These are phyloP conservation scores for Pleoardoris graminearum DNA, from an alignment of 2,329 filamentous ascomycete genomes.

Conservation along the genomic window DNA sequence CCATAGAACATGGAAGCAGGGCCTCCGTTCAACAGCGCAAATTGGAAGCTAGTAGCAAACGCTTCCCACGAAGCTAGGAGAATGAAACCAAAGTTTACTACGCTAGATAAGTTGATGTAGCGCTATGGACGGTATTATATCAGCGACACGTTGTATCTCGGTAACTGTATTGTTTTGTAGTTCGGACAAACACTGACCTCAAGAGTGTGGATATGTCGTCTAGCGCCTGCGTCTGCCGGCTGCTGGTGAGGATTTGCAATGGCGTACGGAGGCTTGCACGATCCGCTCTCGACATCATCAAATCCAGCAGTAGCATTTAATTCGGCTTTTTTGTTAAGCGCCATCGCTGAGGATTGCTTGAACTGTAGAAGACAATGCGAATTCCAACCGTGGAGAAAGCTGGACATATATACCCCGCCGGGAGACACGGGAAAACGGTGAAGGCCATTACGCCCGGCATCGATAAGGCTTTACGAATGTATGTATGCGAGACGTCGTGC, in stretches of 20 bases:
- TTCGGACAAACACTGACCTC: not conserved
- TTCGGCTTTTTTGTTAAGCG: not conserved
- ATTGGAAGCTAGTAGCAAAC: conserved; percentile 32
- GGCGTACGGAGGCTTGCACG: not conserved
- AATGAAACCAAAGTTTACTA: conserved; percentile 30
- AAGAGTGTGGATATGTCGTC: not conserved
- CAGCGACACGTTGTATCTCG: not conserved
- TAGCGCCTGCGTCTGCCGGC: not conserved
- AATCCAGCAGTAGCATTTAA: not conserved
- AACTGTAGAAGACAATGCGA: not conserved
- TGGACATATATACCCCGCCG: too few relatives aligned
- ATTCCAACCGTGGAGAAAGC: not conserved
- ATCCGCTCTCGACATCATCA: not conserved
- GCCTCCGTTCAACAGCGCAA: conserved; percentile 34
- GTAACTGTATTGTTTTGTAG: not conserved
- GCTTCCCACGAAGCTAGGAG: conserved; percentile 33
- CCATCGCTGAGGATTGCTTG: not conserved
- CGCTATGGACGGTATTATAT: conserved; percentile 13
- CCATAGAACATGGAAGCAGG: conserved; percentile 37
- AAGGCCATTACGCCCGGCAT: too few relatives aligned
- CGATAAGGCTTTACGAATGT: not conserved
- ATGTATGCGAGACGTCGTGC: not conserved
- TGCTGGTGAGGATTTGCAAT: not conserved
- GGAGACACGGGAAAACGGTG: too few relatives aligned
- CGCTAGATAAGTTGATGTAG: conserved; percentile 31